A percentile compares a stretch with the other conserved stretches of the same genome.
Conservation (phyloP, 305 asterid species). For the Plantago lanceolata region DNA sequence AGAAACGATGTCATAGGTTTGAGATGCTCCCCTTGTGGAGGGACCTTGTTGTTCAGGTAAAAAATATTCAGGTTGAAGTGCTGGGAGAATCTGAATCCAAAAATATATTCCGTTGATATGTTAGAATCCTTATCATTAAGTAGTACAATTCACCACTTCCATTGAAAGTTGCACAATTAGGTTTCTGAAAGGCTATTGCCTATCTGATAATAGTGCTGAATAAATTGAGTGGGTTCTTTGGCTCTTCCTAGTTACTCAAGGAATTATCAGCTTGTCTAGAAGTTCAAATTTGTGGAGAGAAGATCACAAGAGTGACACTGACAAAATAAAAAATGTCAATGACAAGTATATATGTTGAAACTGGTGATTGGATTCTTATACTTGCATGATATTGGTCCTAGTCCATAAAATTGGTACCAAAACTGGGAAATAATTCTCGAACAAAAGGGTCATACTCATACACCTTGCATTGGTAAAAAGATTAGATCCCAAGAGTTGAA, state of each 20-base stretch:
- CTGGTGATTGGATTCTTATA: background rate
- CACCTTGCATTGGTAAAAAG: slow-evolving; percentile 2
- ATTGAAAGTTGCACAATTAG: background rate
- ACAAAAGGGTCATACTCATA: background rate
- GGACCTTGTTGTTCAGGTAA: slow-evolving; percentile 10
- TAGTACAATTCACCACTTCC: slow-evolving; percentile 14
- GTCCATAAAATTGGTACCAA: slow-evolving; percentile 3
- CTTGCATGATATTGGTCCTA: slow-evolving; percentile 8
- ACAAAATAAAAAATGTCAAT: background rate
- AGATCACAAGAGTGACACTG: background rate
- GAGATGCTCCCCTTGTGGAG: background rate
- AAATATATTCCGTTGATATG: background rate
- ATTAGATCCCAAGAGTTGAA: slow-evolving; percentile 11
- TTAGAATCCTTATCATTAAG: background rate
- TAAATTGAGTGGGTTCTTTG: background rate
- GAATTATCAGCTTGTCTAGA: background rate
- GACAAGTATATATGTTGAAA: background rate
- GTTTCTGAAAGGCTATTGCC: background rate
- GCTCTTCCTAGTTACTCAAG: background rate
- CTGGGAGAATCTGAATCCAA: background rate
- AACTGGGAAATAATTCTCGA: background rate
- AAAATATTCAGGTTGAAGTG: background rate
- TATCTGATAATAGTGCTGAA: background rate
- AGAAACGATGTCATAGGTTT: background rate
- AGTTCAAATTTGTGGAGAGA: background rate